Evolutionary conservation across 306 rosid genomes (phyloP).

Genomic region (Luffa acutangula): DNA sequence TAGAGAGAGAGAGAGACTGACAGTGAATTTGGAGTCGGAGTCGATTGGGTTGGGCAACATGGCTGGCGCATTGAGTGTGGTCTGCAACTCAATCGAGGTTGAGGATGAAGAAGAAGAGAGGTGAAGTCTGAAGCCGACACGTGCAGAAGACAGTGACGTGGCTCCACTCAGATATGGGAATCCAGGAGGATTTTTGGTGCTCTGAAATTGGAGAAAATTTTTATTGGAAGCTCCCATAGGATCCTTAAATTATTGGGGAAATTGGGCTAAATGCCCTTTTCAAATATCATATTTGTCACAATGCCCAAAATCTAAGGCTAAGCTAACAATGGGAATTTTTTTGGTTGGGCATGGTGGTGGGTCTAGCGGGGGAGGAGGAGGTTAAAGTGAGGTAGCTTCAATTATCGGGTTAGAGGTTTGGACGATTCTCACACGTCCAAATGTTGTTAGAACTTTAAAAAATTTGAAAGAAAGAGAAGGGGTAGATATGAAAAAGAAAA

Average conservation of each 20-base stretch:
- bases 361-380: no score
- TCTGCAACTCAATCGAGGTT: slow-evolving; percentile 12
- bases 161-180: not conserved
- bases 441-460: no score
- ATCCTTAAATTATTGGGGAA: not conserved
- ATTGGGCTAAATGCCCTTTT: not conserved
- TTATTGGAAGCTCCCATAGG: not conserved
- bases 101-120: not conserved
- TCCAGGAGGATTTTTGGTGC: not conserved
- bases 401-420: no score
- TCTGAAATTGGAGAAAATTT: not conserved
- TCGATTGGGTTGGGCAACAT: slow-evolving; percentile 58
- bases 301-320: not conserved
- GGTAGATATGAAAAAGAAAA: no score
- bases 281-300: not conserved
- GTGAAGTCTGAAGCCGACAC: slow-evolving; percentile 4
- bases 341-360: no score
- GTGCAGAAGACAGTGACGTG: not conserved
- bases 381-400: no score
- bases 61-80: slow-evolving; percentile 16
- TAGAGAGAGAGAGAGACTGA: slow-evolving; percentile 27
- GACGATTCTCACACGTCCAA: no score
- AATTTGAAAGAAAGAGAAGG: no score
- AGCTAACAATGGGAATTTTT: no score
- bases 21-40: slow-evolving; percentile 32